phyloP scores from a whole-genome alignment of 1,284 basidiomycete genomes.

The Leccinum angustisporum region DNA sequence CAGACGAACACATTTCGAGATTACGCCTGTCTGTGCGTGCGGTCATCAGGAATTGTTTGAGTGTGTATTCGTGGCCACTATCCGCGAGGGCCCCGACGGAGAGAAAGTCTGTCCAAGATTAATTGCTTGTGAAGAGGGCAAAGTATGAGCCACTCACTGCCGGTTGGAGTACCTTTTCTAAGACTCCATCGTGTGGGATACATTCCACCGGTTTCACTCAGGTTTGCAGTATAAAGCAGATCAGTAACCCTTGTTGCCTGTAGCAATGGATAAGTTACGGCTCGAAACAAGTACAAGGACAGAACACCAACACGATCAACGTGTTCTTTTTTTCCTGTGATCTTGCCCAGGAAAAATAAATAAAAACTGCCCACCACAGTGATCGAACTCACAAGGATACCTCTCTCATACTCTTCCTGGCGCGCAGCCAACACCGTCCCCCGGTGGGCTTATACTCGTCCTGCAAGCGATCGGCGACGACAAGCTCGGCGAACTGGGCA shows the following conservation, averaged over 20 bases:
- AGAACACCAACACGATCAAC: slow-evolving; percentile 42
- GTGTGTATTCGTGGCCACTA: slow-evolving; percentile 72
- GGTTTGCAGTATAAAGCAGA: slow-evolving; percentile 45
- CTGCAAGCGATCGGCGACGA: too few relatives aligned
- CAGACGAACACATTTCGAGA: slow-evolving; percentile 61
- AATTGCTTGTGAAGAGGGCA: neutral
- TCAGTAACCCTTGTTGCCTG: slow-evolving; percentile 40
- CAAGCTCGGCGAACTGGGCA: too few relatives aligned
- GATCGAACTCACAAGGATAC: too few relatives aligned
- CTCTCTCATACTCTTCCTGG: too few relatives aligned
- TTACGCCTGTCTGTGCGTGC: slow-evolving; percentile 56
- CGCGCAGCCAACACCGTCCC: too few relatives aligned
- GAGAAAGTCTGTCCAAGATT: slow-evolving; percentile 39
- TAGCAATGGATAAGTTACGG: slow-evolving; percentile 2
- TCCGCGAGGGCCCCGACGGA: slow-evolving; percentile 66
- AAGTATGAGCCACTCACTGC: slow-evolving; percentile 35
- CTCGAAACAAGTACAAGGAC: neutral
- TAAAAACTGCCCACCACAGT: too few relatives aligned
- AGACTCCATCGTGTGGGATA: slow-evolving; percentile 54
- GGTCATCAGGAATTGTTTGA: slow-evolving; percentile 70
- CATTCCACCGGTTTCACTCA: slow-evolving; percentile 50
- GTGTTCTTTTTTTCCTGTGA: slow-evolving; percentile 51
- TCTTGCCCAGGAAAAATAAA: slow-evolving; percentile 41
- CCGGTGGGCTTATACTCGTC: too few relatives aligned
- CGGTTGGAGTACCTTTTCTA: slow-evolving; percentile 37